A percentile compares a stretch with the other conserved stretches of the same genome.
These are phyloP conservation scores for Macrolepiota fuliginosa DNA, from an alignment of 768 basidiomycete genomes.

Conservation along the genomic window DNA sequence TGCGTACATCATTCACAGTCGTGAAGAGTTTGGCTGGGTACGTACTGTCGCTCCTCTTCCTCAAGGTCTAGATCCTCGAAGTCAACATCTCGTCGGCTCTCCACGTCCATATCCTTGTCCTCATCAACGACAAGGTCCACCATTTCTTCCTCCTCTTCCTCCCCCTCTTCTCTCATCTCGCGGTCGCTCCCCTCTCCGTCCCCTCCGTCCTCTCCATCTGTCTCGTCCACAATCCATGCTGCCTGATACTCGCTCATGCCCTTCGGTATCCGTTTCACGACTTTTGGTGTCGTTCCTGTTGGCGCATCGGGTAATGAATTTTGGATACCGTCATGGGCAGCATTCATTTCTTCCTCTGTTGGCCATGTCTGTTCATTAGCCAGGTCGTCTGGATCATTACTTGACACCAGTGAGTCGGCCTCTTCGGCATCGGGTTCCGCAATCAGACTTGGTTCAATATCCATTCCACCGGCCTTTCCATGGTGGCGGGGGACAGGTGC, in stretches of 20 bases:
- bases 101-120: constrained; percentile 57
- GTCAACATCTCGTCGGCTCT: constrained; percentile 46
- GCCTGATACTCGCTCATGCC: constrained; percentile 98
- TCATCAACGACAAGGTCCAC: constrained; percentile 55
- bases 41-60: constrained; percentile 87
- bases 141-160: constrained; percentile 49
- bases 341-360: constrained; percentile 91
- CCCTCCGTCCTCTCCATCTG: constrained; percentile 54
- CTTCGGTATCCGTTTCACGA: constrained; percentile 83
- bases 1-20: not conserved
- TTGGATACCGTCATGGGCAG: constrained; percentile 25
- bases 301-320: constrained; percentile 58
- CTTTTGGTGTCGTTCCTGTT: constrained; percentile 74
- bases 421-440: constrained; percentile 61
- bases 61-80: constrained; percentile 81
- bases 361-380: constrained; percentile 99
- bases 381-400: constrained; percentile 85
- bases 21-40: constrained; percentile 11
- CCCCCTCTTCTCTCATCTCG: constrained; percentile 44
- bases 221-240: constrained; percentile 91
- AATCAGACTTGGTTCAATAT: constrained; percentile 62
- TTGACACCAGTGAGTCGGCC: constrained; percentile 85
- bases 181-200: constrained; percentile 40
- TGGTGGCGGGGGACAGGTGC: constrained; percentile 46
- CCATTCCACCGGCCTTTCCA: constrained; percentile 48